These are phyloP conservation scores for Auriscalpium microsporum DNA, from an alignment of 768 basidiomycete species.

Conservation along the genomic window DNA sequence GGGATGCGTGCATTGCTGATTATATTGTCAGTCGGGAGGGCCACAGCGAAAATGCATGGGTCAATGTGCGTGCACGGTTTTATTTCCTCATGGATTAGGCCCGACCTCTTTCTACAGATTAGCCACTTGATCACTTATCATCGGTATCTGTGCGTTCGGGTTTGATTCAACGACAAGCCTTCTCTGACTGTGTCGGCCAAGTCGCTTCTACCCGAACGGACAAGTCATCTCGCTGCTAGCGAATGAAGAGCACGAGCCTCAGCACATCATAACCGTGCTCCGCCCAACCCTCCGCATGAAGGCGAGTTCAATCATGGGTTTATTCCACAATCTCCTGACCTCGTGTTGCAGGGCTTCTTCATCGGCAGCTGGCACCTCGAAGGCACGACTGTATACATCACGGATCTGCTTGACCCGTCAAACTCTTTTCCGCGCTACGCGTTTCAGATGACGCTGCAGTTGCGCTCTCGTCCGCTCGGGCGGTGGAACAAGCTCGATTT, in stretches of 20 bases:
- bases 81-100: no score
- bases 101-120: conserved; percentile 44
- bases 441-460: conserved; percentile 64
- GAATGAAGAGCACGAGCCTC: conserved; percentile 67
- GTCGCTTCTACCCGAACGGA: conserved; percentile 84
- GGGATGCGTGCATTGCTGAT: conserved; percentile 4
- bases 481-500: conserved; percentile 80
- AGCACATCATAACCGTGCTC: conserved; percentile 65
- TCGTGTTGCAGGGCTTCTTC: conserved; percentile 47
- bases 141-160: conserved; percentile 66
- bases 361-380: conserved; percentile 67
- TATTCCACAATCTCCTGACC: neutral
- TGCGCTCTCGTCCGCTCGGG: conserved; percentile 74
- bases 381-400: conserved; percentile 50
- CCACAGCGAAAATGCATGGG: conserved; percentile 78
- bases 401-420: conserved; percentile 51
- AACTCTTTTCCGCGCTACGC: conserved; percentile 39
- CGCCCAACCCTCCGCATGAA: conserved; percentile 74
- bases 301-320: conserved; percentile 27
- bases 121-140: conserved; percentile 88
- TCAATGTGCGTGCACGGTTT: conserved; percentile 70
- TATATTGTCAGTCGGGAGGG: conserved; percentile 50
- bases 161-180: neutral
- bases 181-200: conserved; percentile 19
- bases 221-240: conserved; percentile 78